Conservation (phyloP, 169 alveolate genomes). For the Eimeria falciformis region DNA sequence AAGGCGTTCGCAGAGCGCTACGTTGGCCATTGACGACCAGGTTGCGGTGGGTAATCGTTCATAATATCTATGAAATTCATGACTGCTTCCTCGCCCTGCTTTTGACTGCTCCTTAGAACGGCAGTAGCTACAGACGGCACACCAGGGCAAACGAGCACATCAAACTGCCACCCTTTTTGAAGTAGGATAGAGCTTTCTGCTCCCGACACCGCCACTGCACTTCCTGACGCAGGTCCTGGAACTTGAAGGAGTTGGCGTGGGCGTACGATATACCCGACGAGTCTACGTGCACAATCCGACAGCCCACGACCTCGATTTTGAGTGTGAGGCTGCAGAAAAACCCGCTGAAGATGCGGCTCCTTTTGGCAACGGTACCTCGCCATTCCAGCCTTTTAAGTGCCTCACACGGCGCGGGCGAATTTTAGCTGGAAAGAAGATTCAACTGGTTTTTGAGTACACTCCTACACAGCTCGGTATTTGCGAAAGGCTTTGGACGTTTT, state of each 20-base stretch:
- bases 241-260: conserved; percentile 93
- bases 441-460: conserved; percentile 93
- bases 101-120: too few relatives aligned
- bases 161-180: too few relatives aligned
- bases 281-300: conserved; percentile 96
- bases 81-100: too few relatives aligned
- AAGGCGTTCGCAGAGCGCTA: conserved; percentile 60
- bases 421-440: conserved; percentile 93
- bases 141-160: too few relatives aligned
- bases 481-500: conserved; percentile 94
- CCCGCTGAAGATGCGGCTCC: conserved; percentile 64
- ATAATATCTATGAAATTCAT: background rate
- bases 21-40: conserved; percentile 4
- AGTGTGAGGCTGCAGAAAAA: conserved; percentile 86
- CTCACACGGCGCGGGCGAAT: conserved; percentile 93
- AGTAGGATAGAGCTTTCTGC: too few relatives aligned
- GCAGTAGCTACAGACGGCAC: too few relatives aligned
- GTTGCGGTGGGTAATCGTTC: conserved; percentile 36
- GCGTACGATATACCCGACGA: conserved; percentile 92
- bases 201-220: background rate
- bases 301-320: conserved; percentile 92
- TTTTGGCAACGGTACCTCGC: background rate
- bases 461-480: conserved; percentile 92
- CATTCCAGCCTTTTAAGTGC: conserved; percentile 74
- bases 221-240: conserved; percentile 87